Evolutionary conservation across 352 stramenopile species (phyloP).

Genomic region (Stramenopiles sp.): DNA sequence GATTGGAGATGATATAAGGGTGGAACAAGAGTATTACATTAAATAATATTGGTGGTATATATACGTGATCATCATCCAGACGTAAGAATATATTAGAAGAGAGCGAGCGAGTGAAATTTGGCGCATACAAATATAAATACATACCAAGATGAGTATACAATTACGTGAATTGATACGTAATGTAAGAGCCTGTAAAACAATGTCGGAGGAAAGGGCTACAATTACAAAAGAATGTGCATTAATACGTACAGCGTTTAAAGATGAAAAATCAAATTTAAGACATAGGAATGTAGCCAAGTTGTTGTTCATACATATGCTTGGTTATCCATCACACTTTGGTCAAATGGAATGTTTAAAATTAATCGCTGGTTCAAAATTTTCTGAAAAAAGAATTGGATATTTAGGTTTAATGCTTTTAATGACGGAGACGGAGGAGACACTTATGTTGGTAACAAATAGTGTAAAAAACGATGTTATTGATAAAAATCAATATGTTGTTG

Average conservation of each 20-base stretch:
- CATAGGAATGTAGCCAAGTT: constrained; percentile 99
- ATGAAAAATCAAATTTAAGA: constrained; percentile 77
- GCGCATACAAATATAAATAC: too few species aligned
- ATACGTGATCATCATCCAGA: too few species aligned
- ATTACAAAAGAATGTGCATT: constrained; percentile 95
- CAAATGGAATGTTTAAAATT: constrained; percentile 84
- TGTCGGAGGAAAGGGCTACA: too few species aligned
- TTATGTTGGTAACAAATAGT: constrained; percentile 79
- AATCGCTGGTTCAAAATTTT: not conserved
- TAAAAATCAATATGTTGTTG: constrained; percentile 52
- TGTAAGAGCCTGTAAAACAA: too few species aligned
- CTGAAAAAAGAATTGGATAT: constrained; percentile 72
- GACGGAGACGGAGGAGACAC: constrained; percentile 56
- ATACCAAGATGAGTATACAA: too few species aligned
- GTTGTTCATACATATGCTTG: constrained; percentile 96
- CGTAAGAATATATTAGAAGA: too few species aligned
- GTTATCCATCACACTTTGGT: constrained; percentile 96
- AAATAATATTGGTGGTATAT: too few species aligned
- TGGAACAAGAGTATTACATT: too few species aligned
- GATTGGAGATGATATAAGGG: too few species aligned
- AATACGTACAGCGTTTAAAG: constrained; percentile 61
- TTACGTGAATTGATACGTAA: too few species aligned
- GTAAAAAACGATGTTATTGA: constrained; percentile 85
- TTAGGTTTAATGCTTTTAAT: constrained; percentile 83
- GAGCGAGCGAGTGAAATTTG: too few species aligned